Base-by-base conservation (phyloP, 371 early-diverging fungal genomes). In the Vairimorpha apis region DNA sequence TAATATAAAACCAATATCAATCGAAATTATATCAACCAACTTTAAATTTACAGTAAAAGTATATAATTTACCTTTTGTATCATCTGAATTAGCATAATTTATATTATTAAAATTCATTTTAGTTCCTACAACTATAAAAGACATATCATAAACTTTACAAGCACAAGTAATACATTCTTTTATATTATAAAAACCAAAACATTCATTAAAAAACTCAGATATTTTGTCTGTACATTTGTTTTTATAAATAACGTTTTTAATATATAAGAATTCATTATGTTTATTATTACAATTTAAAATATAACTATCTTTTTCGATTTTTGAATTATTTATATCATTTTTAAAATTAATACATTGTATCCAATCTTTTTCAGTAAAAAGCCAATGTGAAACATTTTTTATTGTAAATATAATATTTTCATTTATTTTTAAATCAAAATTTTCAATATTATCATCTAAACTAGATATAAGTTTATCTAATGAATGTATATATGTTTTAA, bases 361-460 rank as follows among this genome's bases (percentile, higher is more conserved):
- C 13, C 32, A 60, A 60, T 32, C 33, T n/a, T 60, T 32, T 60
- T 60, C 41, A 16, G 3, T 1, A 35, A 3, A 3, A 3, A 35
- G 35, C 13, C 4, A 16, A 4, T 60, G 60, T 35, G 16, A 1
- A 32, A 60, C 29, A 16, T n/a, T 21, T 35, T 18, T n/a, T 4
- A 60, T 27, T 1, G 18, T 35, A 60, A 35, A 60, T 60, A 21
- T 10, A 35, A 1, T n/a, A 35, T 60, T n/a, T 60, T 60, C 41
- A 23, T 18, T 3, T 37, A 35, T 23, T n/a, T 35, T 13, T 5
- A 18, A 2, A 35, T 60, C 37, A 35, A 60, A 35, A 32, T 60
- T 25, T 1, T 16, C 1, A 35, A 2, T 60, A 35, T 2, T 3
- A 2, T 35, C n/a, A 12, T 60, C 18, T 35, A 14, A 12, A 35